Conservation (phyloP, 805 yeast genomes). For the Torulaspora gathmanii region DNA sequence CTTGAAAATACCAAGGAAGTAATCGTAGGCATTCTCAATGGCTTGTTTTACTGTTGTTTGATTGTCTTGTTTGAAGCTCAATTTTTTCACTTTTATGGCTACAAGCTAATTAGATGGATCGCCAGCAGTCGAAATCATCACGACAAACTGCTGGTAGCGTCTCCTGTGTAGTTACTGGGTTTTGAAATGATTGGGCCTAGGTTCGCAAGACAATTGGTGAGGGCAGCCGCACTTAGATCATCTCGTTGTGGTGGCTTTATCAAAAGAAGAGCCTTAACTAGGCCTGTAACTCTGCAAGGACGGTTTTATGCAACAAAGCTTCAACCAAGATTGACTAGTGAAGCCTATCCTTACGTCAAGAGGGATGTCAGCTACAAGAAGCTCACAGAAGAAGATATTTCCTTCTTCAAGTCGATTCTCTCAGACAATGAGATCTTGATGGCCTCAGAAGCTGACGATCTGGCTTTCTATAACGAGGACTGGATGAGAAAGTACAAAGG, state of each 20-base stretch:
- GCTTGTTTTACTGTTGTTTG: not conserved
- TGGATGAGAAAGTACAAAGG: conserved; percentile 94
- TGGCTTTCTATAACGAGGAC: conserved; percentile 75
- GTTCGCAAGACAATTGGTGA: conserved; percentile 7
- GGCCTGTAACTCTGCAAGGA: not conserved
- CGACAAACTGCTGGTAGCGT: not conserved
- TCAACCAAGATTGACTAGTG: conserved; percentile 52
- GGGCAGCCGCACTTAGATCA: conserved; percentile 3
- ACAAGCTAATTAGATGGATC: not conserved
- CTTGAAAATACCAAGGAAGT: too few species aligned
- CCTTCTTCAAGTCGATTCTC: conserved; percentile 55
- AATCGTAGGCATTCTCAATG: too few species aligned
- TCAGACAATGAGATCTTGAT: conserved; percentile 41
- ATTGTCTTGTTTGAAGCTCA: not conserved
- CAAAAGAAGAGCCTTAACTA: not conserved
- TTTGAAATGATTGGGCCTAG: conserved; percentile 9
- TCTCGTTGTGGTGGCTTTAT: not conserved
- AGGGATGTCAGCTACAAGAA: conserved; percentile 49
- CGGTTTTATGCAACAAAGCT: conserved; percentile 22
- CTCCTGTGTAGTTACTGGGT: not conserved
- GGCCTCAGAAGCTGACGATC: conserved; percentile 56
- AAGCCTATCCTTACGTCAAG: conserved; percentile 56
- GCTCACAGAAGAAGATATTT: conserved; percentile 54
- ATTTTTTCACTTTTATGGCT: not conserved
- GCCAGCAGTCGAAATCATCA: too few species aligned